Evolutionary conservation across 179 eudicot genomes (phyloP).

Genomic region (Heliamphora pulchella): DNA sequence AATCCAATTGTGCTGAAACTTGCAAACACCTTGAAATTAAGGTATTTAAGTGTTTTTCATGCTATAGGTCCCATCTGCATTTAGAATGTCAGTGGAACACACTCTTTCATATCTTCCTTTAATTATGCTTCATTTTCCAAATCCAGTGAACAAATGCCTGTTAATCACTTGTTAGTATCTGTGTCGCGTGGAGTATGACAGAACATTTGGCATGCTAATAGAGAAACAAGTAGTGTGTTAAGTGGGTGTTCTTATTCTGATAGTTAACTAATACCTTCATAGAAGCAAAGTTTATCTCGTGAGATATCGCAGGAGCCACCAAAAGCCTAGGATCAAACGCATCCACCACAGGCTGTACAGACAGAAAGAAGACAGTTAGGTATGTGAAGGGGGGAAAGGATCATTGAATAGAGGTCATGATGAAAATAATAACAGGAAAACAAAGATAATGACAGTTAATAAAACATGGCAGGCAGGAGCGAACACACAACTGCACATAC

Average conservation of each 20-base stretch:
- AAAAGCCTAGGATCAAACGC: constrained; percentile 96
- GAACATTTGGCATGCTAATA: no score
- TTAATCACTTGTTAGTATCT: no score
- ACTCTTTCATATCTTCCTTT: no score
- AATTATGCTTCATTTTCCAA: no score
- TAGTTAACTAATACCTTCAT: constrained; percentile 50
- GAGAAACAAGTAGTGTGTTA: neutral
- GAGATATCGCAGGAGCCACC: constrained; percentile 87
- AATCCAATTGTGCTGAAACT: no score
- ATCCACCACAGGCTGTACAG: constrained; percentile 92
- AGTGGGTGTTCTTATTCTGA: neutral
- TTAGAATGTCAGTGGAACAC: no score
- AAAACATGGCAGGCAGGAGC: neutral
- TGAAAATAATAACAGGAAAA: neutral
- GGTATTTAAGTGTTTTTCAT: no score
- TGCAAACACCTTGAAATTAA: no score
- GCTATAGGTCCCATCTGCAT: no score
- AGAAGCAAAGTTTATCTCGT: constrained; percentile 66
- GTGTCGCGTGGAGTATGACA: no score
- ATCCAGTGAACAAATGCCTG: no score
- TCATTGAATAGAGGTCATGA: neutral
- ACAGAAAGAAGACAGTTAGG: neutral
- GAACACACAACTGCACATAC: neutral
- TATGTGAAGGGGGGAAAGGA: neutral
- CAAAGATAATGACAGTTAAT: neutral